Base-by-base conservation (phyloP, 768 basidiomycete species). In the Melanogaster broomeanus region DNA sequence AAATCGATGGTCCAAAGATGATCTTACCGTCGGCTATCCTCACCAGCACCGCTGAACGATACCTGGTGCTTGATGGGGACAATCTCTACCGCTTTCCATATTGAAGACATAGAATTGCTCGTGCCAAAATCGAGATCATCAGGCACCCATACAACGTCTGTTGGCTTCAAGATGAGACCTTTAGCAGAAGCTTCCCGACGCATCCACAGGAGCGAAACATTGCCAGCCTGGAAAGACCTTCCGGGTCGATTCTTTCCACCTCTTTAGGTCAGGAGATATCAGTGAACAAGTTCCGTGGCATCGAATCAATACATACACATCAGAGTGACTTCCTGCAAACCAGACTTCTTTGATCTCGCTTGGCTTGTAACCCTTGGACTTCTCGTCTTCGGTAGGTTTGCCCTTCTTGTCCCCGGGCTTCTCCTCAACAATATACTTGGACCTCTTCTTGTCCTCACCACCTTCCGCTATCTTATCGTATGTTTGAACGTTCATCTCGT, bases 311-410 rank as follows among this genome's bases (percentile, higher is more conserved):
- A 48, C 59, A 11, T 22, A 72, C 74, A 52, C 61, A 55, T 75
- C 74, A 18, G 63, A 63, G 33, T 75, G 76, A 28, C 68, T 63
- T 2, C 75, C 83, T 1, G 82, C 70, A 61, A 87, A 87, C 84
- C 85, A 87, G 2, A 88, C 85, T 59, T 88, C 84, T 48, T 80
- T 73, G n/a, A 85, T 53, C 2, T 66, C 62, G n/a, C 52, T 19
- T 3, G 12, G 2, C 22, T 41, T 27, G 13, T 2, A 1, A 19
- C 16, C 30, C 6, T 6, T 10, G 18, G 6, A 15, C 59, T 82
- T 73, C 2, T 28, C 31, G 22, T 74, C 75, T 1, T 59, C 61
- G 10, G 13, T 25, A 18, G 15, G 19, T 15, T 27, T 22, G 38
- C 11, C 24, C 4, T 31, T 30, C 28, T 10, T 33, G 25, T 1